phyloP scores from a whole-genome alignment of 352 stramenopile genomes.

The Proteromonas lacertae region DNA sequence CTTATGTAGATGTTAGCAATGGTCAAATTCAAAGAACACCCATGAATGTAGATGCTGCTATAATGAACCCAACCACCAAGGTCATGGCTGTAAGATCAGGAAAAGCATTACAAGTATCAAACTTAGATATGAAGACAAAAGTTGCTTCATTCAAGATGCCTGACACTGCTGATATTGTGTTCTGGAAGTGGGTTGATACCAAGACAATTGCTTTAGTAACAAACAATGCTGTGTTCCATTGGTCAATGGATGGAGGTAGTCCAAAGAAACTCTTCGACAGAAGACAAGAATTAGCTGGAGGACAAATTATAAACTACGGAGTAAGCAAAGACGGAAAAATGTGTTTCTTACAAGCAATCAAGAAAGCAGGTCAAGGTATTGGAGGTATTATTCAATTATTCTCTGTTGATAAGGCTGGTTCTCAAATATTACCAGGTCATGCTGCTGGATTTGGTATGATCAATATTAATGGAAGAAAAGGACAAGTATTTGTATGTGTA shows the following conservation, averaged over 20 bases:
- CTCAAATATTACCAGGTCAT: constrained; percentile 80
- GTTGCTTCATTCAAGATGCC: constrained; percentile 56
- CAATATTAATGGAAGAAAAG: constrained; percentile 55
- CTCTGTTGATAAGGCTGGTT: constrained; percentile 90
- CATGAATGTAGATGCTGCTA: constrained; percentile 91
- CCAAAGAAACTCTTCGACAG: constrained; percentile 90
- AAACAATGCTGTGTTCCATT: constrained; percentile 78
- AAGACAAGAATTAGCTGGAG: constrained; percentile 50
- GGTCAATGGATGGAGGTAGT: constrained; percentile 50
- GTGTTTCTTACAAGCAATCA: constrained; percentile 86
- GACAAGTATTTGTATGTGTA: constrained; percentile 48
- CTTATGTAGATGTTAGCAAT: constrained; percentile 53
- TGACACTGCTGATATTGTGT: constrained; percentile 59
- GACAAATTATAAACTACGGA: constrained; percentile 98
- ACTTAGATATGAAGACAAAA: constrained; percentile 93
- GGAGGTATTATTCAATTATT: constrained; percentile 86
- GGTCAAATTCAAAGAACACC: constrained; percentile 38
- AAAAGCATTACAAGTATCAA: constrained; percentile 91
- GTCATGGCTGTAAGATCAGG: constrained; percentile 35
- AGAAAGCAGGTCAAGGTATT: constrained; percentile 38
- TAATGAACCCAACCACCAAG: constrained; percentile 91
- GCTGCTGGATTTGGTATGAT: constrained; percentile 77
- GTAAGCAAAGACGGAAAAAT: constrained; percentile 83
- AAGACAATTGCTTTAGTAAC: constrained; percentile 90
- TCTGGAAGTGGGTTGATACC: constrained; percentile 86